These are phyloP conservation scores for Cetradonia linearis DNA, from an alignment of 495 filamentous ascomycete genomes.

Conservation along the genomic window DNA sequence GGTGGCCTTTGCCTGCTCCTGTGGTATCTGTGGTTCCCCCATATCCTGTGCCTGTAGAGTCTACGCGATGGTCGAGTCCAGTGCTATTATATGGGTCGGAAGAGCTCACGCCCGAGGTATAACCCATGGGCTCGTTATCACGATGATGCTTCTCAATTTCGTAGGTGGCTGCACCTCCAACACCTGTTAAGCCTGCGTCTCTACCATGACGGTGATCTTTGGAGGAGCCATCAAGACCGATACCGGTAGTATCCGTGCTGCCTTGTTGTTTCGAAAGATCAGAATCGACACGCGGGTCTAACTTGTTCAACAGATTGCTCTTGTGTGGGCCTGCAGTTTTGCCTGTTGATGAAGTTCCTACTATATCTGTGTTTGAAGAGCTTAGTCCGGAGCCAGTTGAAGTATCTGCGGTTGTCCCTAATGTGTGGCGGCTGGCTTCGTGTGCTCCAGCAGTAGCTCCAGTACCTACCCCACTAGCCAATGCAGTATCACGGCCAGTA, in stretches of 20 bases:
- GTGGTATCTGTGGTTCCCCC: not conserved
- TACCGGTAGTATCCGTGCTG: conserved; percentile 4
- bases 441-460: conserved; percentile 18
- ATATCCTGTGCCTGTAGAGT: not conserved
- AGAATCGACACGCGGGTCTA: conserved; percentile 29
- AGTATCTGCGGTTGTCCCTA: not conserved
- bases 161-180: conserved; percentile 16
- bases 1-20: conserved; percentile 1
- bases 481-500: conserved; percentile 15
- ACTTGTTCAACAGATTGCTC: conserved; percentile 46
- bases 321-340: conserved; percentile 37
- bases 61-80: not conserved
- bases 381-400: not conserved
- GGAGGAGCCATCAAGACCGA: not conserved
- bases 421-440: conserved; percentile 14
- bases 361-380: not conserved
- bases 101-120: not conserved
- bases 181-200: conserved; percentile 21
- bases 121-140: conserved; percentile 1
- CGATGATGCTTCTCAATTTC: conserved; percentile 17
- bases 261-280: conserved; percentile 21
- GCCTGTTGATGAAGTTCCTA: conserved; percentile 7
- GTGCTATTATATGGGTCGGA: not conserved
- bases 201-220: conserved; percentile 14
- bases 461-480: conserved; percentile 19